Conservation (phyloP, 2,329 filamentous ascomycete species). For the Hypoxylon sp. region DNA sequence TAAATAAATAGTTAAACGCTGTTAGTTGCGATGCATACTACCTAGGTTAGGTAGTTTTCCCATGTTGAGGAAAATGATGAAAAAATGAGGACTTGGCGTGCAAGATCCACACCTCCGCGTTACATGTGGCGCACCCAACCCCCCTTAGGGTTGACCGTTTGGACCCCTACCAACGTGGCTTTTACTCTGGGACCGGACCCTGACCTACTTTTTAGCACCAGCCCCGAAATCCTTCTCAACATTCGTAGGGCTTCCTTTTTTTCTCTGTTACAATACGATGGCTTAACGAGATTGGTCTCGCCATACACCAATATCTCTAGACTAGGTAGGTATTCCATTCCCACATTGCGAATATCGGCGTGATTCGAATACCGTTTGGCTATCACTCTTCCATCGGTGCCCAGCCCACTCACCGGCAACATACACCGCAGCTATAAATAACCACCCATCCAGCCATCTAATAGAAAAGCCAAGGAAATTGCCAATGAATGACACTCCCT, state of each 20-base stretch:
- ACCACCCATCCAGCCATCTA: neutral
- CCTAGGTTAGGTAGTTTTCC: no score
- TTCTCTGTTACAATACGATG: slow-evolving; percentile 2
- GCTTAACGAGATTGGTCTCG: neutral
- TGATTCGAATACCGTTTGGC: neutral
- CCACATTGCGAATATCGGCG: neutral
- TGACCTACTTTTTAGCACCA: neutral
- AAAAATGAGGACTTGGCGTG: neutral
- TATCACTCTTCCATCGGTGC: neutral
- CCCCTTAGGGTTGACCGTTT: no score
- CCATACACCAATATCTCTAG: neutral
- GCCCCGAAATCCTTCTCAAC: neutral
- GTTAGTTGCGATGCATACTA: no score
- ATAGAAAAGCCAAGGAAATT: neutral
- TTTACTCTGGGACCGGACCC: neutral
- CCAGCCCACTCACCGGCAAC: neutral
- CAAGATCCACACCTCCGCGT: neutral
- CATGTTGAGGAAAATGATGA: no score
- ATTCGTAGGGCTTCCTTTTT: neutral
- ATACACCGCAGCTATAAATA: neutral
- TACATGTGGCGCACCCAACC: neutral
- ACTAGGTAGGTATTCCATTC: no score
- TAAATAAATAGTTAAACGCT: no score
- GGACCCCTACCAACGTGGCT: neutral
- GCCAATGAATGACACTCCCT: neutral